Conservation (phyloP, 2,329 filamentous ascomycete genomes). For the Pseudopithomyces chartarum region DNA sequence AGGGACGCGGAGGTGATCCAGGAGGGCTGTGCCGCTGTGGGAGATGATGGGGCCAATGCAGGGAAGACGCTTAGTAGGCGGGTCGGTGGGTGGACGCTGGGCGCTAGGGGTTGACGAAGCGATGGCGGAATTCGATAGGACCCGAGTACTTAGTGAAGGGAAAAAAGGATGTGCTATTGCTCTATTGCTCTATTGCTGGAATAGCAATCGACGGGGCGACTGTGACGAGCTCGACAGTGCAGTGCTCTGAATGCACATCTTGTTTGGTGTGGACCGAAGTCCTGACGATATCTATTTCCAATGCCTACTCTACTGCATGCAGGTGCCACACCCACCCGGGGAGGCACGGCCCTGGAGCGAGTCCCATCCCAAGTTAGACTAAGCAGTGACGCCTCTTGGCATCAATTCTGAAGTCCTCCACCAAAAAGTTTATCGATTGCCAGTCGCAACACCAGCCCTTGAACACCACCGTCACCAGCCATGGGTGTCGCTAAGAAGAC, state of each 20-base stretch:
- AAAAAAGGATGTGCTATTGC: too few relatives aligned
- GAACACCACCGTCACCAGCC: constrained; percentile 21
- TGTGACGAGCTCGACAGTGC: background rate
- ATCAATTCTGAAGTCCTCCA: constrained; percentile 8
- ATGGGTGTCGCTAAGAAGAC: constrained; percentile 93
- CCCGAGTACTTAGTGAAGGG: background rate
- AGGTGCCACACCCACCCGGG: too few relatives aligned
- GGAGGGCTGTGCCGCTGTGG: background rate
- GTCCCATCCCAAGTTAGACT: constrained; percentile 10
- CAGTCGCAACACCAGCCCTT: background rate
- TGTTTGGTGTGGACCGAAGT: too few relatives aligned
- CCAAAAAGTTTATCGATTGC: constrained; percentile 20
- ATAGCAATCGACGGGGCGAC: background rate
- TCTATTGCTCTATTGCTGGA: too few relatives aligned
- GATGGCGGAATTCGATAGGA: background rate
- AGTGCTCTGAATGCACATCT: too few relatives aligned
- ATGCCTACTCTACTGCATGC: too few relatives aligned
- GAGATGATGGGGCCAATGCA: constrained; percentile 20
- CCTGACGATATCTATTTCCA: too few relatives aligned
- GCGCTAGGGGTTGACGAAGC: constrained; percentile 5
- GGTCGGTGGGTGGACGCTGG: background rate
- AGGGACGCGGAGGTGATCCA: constrained; percentile 20
- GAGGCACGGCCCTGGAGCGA: background rate
- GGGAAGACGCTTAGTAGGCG: background rate
- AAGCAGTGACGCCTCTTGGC: constrained; percentile 19